These are phyloP conservation scores for Pseudogymnoascus sp. DNA, from an alignment of 2,329 filamentous ascomycete species.

Conservation along the genomic window DNA sequence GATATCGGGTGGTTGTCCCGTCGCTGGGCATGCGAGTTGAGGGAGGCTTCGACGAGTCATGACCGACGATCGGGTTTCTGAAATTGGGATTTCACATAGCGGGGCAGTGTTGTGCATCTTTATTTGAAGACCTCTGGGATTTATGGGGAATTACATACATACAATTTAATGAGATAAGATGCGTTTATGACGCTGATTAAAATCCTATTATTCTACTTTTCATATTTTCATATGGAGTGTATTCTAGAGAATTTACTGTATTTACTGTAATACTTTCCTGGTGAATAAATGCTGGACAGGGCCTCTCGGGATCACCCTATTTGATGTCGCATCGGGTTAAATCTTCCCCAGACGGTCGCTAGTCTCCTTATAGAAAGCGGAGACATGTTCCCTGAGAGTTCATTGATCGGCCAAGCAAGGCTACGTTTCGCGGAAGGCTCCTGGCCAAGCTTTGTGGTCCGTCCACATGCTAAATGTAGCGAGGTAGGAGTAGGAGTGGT, in stretches of 20 bases:
- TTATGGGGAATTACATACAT: neutral
- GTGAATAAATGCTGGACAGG: neutral
- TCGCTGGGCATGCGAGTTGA: conserved; percentile 33
- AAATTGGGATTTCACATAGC: neutral
- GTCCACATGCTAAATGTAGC: neutral
- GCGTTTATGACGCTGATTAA: neutral
- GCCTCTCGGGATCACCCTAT: neutral
- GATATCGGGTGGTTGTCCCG: conserved; percentile 55
- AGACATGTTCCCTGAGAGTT: neutral
- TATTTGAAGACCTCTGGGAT: neutral
- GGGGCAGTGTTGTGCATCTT: neutral
- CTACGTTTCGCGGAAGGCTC: neutral
- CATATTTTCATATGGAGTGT: neutral
- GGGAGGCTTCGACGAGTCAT: neutral
- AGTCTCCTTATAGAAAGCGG: neutral
- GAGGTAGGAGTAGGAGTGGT: neutral
- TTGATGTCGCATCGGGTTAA: neutral
- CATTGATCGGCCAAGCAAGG: conserved; percentile 2
- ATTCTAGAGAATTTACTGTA: neutral
- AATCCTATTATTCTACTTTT: neutral
- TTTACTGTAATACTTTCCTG: neutral
- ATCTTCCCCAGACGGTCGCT: neutral
- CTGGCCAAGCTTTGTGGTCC: neutral
- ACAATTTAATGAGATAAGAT: neutral
- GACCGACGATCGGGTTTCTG: neutral